Percentiles rank a stretch among this genome's conserved stretches.
Evolutionary conservation across 345 rosid genomes (phyloP).

Genomic region (Citrus sp.): DNA sequence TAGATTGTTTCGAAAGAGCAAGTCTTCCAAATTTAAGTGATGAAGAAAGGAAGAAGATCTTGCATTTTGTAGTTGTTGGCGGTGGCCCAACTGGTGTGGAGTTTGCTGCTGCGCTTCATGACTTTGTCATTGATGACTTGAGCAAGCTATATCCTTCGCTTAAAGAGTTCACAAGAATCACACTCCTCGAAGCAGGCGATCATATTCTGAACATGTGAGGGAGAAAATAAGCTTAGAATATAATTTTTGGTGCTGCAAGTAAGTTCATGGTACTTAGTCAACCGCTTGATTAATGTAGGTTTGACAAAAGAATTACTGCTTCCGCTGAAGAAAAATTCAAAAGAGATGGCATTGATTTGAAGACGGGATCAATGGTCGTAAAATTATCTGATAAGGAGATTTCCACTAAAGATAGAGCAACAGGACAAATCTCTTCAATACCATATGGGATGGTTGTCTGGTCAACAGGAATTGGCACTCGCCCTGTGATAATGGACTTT

Average conservation of each 20-base stretch:
- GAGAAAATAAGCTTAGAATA: neutral
- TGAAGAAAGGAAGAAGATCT: conserved; percentile 64
- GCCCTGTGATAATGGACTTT: conserved; percentile 63
- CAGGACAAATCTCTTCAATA: conserved; percentile 33
- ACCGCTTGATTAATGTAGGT: conserved; percentile 35
- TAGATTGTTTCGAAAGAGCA: conserved; percentile 74
- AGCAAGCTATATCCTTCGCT: conserved; percentile 47
- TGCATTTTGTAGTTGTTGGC: conserved; percentile 86
- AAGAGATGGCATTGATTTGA: conserved; percentile 63
- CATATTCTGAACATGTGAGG: conserved; percentile 73
- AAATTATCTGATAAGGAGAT: conserved; percentile 53
- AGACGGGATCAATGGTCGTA: conserved; percentile 66
- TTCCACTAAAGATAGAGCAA: conserved; percentile 43
- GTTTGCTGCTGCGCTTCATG: conserved; percentile 87
- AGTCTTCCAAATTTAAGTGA: conserved; percentile 62
- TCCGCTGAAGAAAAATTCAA: conserved; percentile 65
- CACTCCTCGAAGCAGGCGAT: conserved; percentile 81
- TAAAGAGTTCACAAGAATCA: conserved; percentile 46
- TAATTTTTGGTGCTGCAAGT: neutral
- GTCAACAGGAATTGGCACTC: conserved; percentile 80
- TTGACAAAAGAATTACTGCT: conserved; percentile 66
- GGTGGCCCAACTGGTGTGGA: conserved; percentile 93
- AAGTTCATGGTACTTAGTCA: neutral
- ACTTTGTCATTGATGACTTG: conserved; percentile 62
- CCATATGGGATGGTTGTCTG: conserved; percentile 92